A percentile compares a stretch with the other conserved stretches of the same genome.
Conservation (phyloP, 2,329 filamentous ascomycete genomes). For the Pyrenophora graminea region DNA sequence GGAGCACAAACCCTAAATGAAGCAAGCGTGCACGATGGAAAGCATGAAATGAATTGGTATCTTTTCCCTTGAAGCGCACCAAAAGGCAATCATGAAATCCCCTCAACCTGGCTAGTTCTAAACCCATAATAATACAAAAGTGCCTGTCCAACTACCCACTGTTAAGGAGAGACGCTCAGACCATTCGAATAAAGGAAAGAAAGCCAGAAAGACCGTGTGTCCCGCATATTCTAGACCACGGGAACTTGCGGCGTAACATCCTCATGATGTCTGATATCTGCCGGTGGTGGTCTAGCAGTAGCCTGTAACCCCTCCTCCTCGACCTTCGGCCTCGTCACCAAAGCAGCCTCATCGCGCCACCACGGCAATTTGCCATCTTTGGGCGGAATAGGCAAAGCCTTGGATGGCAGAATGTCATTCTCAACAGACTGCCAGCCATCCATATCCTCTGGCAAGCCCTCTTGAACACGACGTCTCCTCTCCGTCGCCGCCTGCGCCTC, state of each 20-base stretch:
- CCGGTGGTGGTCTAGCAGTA: conserved; percentile 6
- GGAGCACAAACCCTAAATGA: neutral
- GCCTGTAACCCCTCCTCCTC: conserved; percentile 3
- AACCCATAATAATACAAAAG: neutral
- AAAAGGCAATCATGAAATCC: neutral
- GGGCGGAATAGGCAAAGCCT: conserved; percentile 32
- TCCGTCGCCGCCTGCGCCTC: conserved; percentile 65
- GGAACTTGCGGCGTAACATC: conserved; percentile 6
- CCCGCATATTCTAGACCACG: conserved; percentile 2
- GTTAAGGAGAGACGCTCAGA: no score
- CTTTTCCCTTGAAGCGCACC: conserved; percentile 1
- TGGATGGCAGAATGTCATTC: conserved; percentile 43
- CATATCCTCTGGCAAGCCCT: conserved; percentile 37
- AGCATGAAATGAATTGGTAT: conserved; percentile 21
- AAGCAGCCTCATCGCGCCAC: conserved; percentile 40
- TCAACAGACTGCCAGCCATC: conserved; percentile 42
- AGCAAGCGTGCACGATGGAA: neutral
- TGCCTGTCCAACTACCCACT: no score
- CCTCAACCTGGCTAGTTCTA: neutral
- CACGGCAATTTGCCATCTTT: conserved; percentile 36
- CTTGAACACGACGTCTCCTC: conserved; percentile 39
- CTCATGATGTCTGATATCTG: conserved; percentile 12
- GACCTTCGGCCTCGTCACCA: conserved; percentile 8
- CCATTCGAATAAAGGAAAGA: no score
- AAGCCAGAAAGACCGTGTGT: no score